These are phyloP conservation scores for Pichia sp. DNA, from an alignment of 1,139 yeast species.

Conservation along the genomic window DNA sequence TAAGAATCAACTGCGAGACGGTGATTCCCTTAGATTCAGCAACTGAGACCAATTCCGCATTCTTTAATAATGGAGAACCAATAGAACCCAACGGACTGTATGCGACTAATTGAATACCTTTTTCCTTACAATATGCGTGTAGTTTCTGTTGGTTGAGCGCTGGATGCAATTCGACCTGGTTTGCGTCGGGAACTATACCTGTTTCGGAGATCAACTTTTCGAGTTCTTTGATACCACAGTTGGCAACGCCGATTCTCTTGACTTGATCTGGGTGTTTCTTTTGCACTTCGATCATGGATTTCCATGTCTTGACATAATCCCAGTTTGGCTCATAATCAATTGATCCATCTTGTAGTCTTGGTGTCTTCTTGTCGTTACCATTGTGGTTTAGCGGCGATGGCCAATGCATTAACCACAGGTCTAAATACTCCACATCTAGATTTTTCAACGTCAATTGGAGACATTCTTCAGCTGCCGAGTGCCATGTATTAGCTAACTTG, in stretches of 20 bases:
- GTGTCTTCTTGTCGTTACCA: conserved; percentile 22
- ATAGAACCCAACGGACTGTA: conserved; percentile 61
- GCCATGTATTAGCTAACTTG: conserved; percentile 13
- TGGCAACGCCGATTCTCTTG: conserved; percentile 62
- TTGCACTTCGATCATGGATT: conserved; percentile 43
- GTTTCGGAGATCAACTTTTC: conserved; percentile 46
- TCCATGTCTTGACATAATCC: conserved; percentile 42
- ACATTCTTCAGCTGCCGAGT: conserved; percentile 24
- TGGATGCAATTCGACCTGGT: conserved; percentile 55
- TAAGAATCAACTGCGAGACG: conserved; percentile 46
- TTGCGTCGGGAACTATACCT: conserved; percentile 46
- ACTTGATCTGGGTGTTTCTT: conserved; percentile 37
- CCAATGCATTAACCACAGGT: conserved; percentile 50
- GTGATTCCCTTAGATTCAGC: conserved; percentile 44
- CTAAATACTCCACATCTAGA: conserved; percentile 45
- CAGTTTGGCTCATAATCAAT: conserved; percentile 28
- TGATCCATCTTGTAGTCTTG: conserved; percentile 20
- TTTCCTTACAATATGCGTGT: conserved; percentile 39
- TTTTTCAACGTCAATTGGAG: conserved; percentile 27
- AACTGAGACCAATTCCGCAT: conserved; percentile 39
- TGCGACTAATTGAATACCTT: conserved; percentile 50
- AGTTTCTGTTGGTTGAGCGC: conserved; percentile 44
- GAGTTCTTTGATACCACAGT: conserved; percentile 47
- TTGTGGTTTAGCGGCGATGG: conserved; percentile 35
- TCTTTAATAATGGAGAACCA: conserved; percentile 50